phyloP scores from a whole-genome alignment of 495 filamentous ascomycete species.

The Rhypophila decipiens region DNA sequence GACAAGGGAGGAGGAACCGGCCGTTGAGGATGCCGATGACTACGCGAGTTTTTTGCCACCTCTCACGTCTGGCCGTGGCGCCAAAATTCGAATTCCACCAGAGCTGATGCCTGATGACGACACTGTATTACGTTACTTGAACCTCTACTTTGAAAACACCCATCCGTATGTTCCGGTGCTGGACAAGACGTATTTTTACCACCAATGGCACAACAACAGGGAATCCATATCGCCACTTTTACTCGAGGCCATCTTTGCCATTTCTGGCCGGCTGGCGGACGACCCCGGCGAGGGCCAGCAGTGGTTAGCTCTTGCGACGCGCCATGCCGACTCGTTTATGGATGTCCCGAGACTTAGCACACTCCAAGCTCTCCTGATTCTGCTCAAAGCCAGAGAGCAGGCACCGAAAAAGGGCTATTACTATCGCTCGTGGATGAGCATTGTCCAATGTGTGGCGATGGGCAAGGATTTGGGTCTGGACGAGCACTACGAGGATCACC shows the following conservation, averaged over 20 bases:
- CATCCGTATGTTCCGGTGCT: constrained; percentile 96
- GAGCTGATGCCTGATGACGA: constrained; percentile 91
- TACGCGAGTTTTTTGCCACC: constrained; percentile 57
- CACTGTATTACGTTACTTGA: constrained; percentile 77
- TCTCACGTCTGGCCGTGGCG: constrained; percentile 57
- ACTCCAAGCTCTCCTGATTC: constrained; percentile 80
- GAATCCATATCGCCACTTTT: constrained; percentile 85
- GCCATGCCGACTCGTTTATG: constrained; percentile 97
- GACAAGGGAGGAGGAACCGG: constrained; percentile 58
- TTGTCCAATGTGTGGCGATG: constrained; percentile 88
- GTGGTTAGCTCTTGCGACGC: constrained; percentile 89
- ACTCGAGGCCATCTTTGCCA: constrained; percentile 93
- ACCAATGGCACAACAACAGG: constrained; percentile 84
- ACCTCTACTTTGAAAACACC: constrained; percentile 86
- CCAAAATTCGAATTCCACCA: constrained; percentile 80
- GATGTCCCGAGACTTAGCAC: constrained; percentile 91
- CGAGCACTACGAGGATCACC: constrained; percentile 76
- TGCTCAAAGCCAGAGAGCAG: constrained; percentile 87
- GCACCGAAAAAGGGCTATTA: constrained; percentile 92
- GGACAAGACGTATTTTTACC: constrained; percentile 76
- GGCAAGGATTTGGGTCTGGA: constrained; percentile 87
- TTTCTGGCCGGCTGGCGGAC: constrained; percentile 74
- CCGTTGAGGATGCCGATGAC: constrained; percentile 69
- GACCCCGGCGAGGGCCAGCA: constrained; percentile 80
- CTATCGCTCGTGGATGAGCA: constrained; percentile 95